Evolutionary conservation across 2,329 filamentous ascomycete species (phyloP), one percentile per base, ranked within the genome.

Genomic region (Aspergillus tamarii): DNA sequence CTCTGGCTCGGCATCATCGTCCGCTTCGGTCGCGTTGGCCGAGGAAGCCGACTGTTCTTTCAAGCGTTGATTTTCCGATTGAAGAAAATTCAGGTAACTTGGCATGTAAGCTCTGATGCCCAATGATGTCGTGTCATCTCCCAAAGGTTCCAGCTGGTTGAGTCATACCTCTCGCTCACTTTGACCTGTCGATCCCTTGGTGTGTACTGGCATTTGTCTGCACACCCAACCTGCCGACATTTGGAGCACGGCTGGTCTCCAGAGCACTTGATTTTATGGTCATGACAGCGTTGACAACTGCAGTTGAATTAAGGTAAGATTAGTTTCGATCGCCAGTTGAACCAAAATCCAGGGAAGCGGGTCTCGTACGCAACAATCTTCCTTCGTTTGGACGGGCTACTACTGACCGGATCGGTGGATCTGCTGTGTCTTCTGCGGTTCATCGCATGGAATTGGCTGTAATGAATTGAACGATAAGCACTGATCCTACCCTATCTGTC

Each of bases 201-300:
- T 4, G 78, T 75, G 65, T 81, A 83, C 3, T 72, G 66, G 61
- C 81, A 83, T 59, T 78, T 74, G 46, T 73, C 72, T 0, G 75
- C 72, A 60, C 74, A 75, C 4, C 77, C 78, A 0, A 80, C 77
- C 8, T 73, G 66, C 45, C 71, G 70, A 60, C 81, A 83, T 45
- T 80, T 78, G 39, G 68, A 72, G 61, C 81, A 83, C 1, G 81
- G 81, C 28, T 76, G 74, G 4, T 78, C 76, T 1, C 81, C 81
- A 0, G 81, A 83, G 61, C 81, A 83, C 65, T 81, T 83, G 30
- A 83, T 81, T 64, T 83, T 83, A 34, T 82, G 81, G 0, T 74
- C 66, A 69, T 83, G 81, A 57, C 81, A 83, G 64, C 80, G 70
- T 65, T 80, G 77, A 54, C 81, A 83, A 5, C 76, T 76, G 62